Evolutionary conservation across 352 stramenopile genomes (phyloP), one percentile per base, ranked within the genome.

Genomic region (Phytophthora syringae): DNA sequence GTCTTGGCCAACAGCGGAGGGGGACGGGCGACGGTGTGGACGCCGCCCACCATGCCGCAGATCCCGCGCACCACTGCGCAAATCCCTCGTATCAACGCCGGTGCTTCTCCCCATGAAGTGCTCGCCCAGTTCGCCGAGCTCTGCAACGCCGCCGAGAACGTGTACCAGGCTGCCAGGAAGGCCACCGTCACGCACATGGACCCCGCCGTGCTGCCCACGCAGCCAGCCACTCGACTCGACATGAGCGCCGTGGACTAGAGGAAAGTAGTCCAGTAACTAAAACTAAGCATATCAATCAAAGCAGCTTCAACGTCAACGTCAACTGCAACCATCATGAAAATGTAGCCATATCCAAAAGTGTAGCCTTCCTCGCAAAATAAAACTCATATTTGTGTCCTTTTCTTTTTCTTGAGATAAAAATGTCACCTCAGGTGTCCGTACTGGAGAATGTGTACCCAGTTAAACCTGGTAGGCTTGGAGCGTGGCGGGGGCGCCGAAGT

Each of bases 391-490:
- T 48, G 13, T 30, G 21, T 32, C 9, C 32, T 32, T 20, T 49
- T 18, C 13, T 32, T 49, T 3, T 40, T 40, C 34, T 40, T 16
- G 15, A 49, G 20, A 30, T 32, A 49, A 44, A 44, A 44, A 44
- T 44, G 37, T 44, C 37, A 44, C n/a, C 37, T 1, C 15, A 39
- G 9, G n/a, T 10, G 15, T 30, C 42, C 12, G 4, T 1, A 49
- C 10, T 21, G 7, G 13, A 21, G 18, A 43, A 43, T 13, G n/a
- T n/a, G n/a, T n/a, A n/a, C n/a, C n/a, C 20, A 5, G 9, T 70
- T 69, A 80, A 16, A 80, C 72, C 28, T 80, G 63, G 44, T 77
- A 80, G 24, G 72, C 72, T 20, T 77, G 72, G 16, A 80, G 72
- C 37, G 64, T 80, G 2, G 72, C 60, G 13, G 72, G 67, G 1